Conservation (phyloP, 352 stramenopile genomes). For the Pythium aristosporum region DNA sequence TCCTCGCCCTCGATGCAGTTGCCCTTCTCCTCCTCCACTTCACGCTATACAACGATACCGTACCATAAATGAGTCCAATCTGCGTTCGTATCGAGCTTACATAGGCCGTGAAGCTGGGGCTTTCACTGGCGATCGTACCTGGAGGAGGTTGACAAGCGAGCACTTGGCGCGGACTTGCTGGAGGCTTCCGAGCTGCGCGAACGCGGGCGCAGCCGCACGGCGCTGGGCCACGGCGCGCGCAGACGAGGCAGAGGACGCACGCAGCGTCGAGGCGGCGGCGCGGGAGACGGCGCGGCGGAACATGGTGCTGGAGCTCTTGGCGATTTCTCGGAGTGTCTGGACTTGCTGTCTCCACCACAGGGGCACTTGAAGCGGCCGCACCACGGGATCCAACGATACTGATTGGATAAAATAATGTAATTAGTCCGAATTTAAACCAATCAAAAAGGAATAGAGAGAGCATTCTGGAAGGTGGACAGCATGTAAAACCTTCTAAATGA, state of each 20-base stretch:
- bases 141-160: constrained; percentile 40
- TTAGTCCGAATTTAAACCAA: no score
- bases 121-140: constrained; percentile 19
- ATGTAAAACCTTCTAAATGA: constrained; percentile 12
- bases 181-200: constrained; percentile 17
- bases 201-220: constrained; percentile 16
- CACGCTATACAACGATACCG: constrained; percentile 34
- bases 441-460: neutral
- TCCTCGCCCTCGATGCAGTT: constrained; percentile 81
- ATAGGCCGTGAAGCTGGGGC: neutral
- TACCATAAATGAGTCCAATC: neutral
- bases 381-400: constrained; percentile 13
- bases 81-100: neutral
- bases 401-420: constrained; percentile 24
- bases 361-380: constrained; percentile 16
- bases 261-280: constrained; percentile 15
- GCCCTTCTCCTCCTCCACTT: constrained; percentile 80
- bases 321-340: constrained; percentile 15
- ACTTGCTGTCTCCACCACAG: neutral
- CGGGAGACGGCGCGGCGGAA: constrained; percentile 26
- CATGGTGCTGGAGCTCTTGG: constrained; percentile 9
- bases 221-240: constrained; percentile 14
- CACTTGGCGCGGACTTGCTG: constrained; percentile 61
- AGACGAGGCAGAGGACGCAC: constrained; percentile 18
- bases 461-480: constrained; percentile 12